Evolutionary conservation across 805 yeast species (phyloP), one percentile per base, ranked within the genome.

Genomic region (Barnettozyma populi): DNA sequence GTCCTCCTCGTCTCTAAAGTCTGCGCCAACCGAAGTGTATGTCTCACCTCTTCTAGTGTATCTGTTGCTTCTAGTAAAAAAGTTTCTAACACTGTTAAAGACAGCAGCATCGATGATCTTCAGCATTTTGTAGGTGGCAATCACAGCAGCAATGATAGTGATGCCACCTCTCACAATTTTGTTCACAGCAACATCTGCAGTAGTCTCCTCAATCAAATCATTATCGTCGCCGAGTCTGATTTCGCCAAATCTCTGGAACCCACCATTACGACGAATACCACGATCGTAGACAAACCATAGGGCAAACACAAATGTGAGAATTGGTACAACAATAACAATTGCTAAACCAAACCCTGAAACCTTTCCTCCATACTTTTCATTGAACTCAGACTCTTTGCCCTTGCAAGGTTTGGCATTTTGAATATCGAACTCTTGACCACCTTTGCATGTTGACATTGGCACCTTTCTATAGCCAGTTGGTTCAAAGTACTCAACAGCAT

Each of bases 391-490:
- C 50, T 82, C 80, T 57, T 83, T 86, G 1, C 98, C 98, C 5
- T 98, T 97, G 64, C 99, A 94, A 8, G 97, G 79, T 46, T 73
- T 75, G 11, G 86, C 74, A 9, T 68, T 71, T 65, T 81, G 76
- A 21, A 75, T 72, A 61, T 87, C 97, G 47, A 87, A 75, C 49
- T 75, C 73, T 49, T 79, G 66, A 1, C 98, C 98, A 13, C 90
- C 95, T 41, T 71, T 74, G 69, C 99, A 94, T 0, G 97, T 87
- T 10, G 94, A 84, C 52, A 86, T 63, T 1, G 96, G 92, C 24
- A 90, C 77, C 57, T 82, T 82, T 63, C 99, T 79, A 64, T 94
- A 94, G 0, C 99, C 99, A 0, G 98, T 89, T 10, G 96, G 89
- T 57, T 83, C 86, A 69, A 80, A 87, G 64, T 80, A 90, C 61